phyloP scores from a whole-genome alignment of 2,329 filamentous ascomycete species.

The Macrophomina tecta region DNA sequence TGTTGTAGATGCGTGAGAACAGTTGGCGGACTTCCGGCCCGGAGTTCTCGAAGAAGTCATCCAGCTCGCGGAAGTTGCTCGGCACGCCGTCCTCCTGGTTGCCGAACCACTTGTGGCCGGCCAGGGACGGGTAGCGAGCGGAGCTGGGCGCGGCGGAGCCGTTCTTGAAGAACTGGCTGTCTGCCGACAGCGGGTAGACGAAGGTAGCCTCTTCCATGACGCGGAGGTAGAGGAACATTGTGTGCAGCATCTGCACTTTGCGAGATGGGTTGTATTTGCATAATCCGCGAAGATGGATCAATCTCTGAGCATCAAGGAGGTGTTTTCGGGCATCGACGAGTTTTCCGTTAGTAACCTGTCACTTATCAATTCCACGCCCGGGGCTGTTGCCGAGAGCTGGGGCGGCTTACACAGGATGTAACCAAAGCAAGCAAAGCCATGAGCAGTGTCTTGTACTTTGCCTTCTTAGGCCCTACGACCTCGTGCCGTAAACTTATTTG shows the following conservation, averaged over 20 bases:
- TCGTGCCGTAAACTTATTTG: background rate
- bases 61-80: background rate
- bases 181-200: slow-evolving; percentile 8
- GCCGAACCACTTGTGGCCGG: slow-evolving; percentile 2
- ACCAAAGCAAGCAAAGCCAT: slow-evolving; percentile 12
- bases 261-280: background rate
- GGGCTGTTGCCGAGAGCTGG: background rate
- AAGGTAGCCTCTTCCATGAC: slow-evolving; percentile 18
- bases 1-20: slow-evolving; percentile 13
- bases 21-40: background rate
- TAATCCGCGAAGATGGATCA: slow-evolving; percentile 8
- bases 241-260: slow-evolving; percentile 22
- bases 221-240: slow-evolving; percentile 10
- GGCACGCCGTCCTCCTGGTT: slow-evolving; percentile 6
- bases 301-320: slow-evolving; percentile 1
- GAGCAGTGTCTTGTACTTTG: slow-evolving; percentile 8
- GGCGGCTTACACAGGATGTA: slow-evolving; percentile 10
- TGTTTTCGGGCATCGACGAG: slow-evolving; percentile 13
- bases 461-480: background rate
- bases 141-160: background rate
- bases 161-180: background rate
- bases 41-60: slow-evolving; percentile 1
- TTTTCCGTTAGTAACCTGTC: slow-evolving; percentile 13
- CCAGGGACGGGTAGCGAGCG: background rate
- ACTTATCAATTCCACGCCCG: background rate